These are phyloP conservation scores for Colletotrichum camelliae DNA, from an alignment of 2,329 filamentous ascomycete species.

Conservation along the genomic window DNA sequence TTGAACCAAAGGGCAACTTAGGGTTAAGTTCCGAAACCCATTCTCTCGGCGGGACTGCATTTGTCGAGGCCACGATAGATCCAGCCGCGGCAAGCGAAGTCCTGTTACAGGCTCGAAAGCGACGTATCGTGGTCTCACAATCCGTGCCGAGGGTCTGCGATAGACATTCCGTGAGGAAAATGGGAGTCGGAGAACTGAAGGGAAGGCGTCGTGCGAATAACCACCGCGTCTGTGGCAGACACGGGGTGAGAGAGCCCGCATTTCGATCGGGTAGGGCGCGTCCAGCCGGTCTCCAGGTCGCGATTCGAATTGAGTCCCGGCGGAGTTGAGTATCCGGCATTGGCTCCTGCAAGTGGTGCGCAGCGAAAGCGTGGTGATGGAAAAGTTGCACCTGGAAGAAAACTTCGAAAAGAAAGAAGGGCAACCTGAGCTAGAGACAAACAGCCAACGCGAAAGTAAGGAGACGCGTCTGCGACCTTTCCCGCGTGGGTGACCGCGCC, in stretches of 20 bases:
- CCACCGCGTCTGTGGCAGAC: constrained; percentile 18
- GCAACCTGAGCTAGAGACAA: not conserved
- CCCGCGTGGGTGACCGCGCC: constrained; percentile 5
- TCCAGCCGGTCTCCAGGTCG: constrained; percentile 25
- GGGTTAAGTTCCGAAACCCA: constrained; percentile 94
- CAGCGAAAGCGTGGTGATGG: not conserved
- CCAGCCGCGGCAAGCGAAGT: constrained; percentile 55
- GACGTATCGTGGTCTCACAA: constrained; percentile 53
- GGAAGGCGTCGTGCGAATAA: constrained; percentile 75
- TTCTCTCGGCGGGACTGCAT: constrained; percentile 54
- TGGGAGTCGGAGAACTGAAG: constrained; percentile 77
- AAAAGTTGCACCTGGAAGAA: not conserved
- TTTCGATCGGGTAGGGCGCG: constrained; percentile 27
- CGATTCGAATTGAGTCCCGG: constrained; percentile 34
- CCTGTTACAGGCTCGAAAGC: constrained; percentile 67
- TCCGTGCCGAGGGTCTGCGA: constrained; percentile 44
- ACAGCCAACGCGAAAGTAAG: not conserved
- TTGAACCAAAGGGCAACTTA: constrained; percentile 77
- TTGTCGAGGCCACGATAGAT: constrained; percentile 41
- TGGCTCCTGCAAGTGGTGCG: not conserved
- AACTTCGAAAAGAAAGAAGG: not conserved
- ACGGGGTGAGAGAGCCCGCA: constrained; percentile 51
- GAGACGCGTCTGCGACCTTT: not conserved
- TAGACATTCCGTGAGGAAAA: constrained; percentile 74
- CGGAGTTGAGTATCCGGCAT: not conserved